Base-by-base conservation (phyloP, 805 yeast genomes). In the Kuraishia floccosa region DNA sequence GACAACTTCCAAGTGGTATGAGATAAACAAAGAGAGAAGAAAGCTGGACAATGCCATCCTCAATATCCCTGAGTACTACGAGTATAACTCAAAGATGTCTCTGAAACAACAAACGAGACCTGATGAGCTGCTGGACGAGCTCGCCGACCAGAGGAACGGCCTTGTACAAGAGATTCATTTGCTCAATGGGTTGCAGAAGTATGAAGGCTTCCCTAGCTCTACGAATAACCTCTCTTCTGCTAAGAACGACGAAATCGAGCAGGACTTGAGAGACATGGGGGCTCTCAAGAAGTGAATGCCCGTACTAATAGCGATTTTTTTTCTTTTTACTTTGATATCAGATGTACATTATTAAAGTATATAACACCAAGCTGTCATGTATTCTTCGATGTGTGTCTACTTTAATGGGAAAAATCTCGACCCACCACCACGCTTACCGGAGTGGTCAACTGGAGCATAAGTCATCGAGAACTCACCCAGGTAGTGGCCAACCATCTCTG, bases 401-500 rank as follows among this genome's bases (percentile, higher is more conserved):
- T n/a, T n/a, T n/a, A n/a, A n/a, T n/a, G n/a, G 54, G 46, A 54
- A 52, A 42, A 53, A 52, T 47, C 43, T 54, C 46, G 18, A 25
- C 16, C 58, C 59, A 36, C 49, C 43, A 39, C 58, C 44, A 36
- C 57, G 47, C 47, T 53, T 54, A 80, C 96, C 96, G n/a, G n/a
- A n/a, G 77, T 93, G 99, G 77, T 94, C 85, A 65, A 89, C 96
- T 63, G 99, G 98, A 68, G 94, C 83, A 78, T 91, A 91, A 56
- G 98, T 75, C 71, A 91, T 91, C 59, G 98, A 89, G 85, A 91
- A 91, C 76, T 91, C 99, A 74, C 96, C 99, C 58, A 91, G 83
- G 93, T 91, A 91, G 82, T 89, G 96, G 65, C 98, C 97, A 63
- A 89, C 87, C 98, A 91, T 91, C 76, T 91, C 99, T 60, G 98